Evolutionary conservation across 805 yeast species (phyloP).

Genomic region (Candida nitratophila): DNA sequence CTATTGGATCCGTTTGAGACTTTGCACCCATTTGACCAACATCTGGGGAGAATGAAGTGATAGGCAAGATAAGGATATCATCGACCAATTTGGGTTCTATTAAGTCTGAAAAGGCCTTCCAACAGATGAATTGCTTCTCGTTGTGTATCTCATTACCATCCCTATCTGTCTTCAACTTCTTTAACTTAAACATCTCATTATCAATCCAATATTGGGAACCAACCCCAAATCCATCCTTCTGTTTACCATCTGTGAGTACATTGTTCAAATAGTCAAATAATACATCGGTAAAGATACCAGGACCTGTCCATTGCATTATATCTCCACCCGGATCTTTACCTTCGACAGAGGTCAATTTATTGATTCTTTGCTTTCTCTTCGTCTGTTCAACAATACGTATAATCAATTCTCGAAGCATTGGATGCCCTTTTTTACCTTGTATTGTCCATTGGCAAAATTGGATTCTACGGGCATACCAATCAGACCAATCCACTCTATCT

Average conservation of each 20-base stretch:
- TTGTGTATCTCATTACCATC: conserved; percentile 17
- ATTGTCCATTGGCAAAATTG: conserved; percentile 98
- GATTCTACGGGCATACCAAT: conserved; percentile 87
- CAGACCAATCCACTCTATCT: conserved; percentile 88
- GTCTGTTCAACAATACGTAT: conserved; percentile 75
- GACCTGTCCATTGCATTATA: conserved; percentile 94
- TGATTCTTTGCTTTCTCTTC: conserved; percentile 41
- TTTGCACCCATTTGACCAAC: conserved; percentile 65
- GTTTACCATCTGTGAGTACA: conserved; percentile 30
- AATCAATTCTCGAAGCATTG: conserved; percentile 74
- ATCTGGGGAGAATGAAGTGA: conserved; percentile 61
- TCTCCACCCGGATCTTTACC: conserved; percentile 68
- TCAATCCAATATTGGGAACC: conserved; percentile 23
- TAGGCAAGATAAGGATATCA: conserved; percentile 68
- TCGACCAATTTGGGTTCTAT: conserved; percentile 48
- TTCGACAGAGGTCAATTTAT: conserved; percentile 36
- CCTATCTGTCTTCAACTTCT: conserved; percentile 13
- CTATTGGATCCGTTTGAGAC: conserved; percentile 33
- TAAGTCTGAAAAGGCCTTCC: conserved; percentile 61
- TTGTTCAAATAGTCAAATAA: conserved; percentile 75
- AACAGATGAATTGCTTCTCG: conserved; percentile 33
- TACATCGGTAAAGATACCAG: conserved; percentile 88
- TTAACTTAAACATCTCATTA: conserved; percentile 14
- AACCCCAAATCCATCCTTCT: conserved; percentile 26
- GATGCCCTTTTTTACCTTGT: conserved; percentile 86